Base-by-base conservation (phyloP, 768 basidiomycete genomes). In the Agrocybe chaxingu region DNA sequence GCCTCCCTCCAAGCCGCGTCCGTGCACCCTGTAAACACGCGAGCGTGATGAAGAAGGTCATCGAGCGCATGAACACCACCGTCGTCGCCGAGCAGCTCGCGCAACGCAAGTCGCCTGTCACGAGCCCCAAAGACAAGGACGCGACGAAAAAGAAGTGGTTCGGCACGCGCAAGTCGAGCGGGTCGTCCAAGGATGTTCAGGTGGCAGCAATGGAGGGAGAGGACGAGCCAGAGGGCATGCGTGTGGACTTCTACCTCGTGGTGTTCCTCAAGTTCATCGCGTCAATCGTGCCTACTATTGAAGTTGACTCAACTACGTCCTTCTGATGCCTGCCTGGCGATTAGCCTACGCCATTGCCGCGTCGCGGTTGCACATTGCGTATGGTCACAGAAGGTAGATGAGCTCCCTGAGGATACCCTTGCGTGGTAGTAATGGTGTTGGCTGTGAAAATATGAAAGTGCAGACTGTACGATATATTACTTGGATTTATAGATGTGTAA, bases 211-310 rank as follows among this genome's bases (percentile, higher is more conserved):
- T 65, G 0, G 74, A 70, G 3, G 81, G 80, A 1, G 88, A 92
- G 36, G 86, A 87, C 24, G 24, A 24, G 38, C 72, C 82, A 9
- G 92, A 94, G 61, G 95, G 94, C 33, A 86, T 99, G 80, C 79
- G 95, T 32, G 97, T 99, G 38, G 97, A 99, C 69, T 97, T 97
- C 71, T 98, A 98, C 68, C 81, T 97, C 45, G 92, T 97, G 60
- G 94, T 93, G 48, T 98, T 98, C 82, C 82, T 98, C 74, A 99
- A 98, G 79, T 98, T 98, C 72, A 97, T 98, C 64, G 93, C 93
- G 8, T 92, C 90, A 46, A 96, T 97, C 68, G 92, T 97, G 39
- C 95, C 94, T n/a, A 97, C 95, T 43, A 98, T 98, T 66, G 96
- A 98, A 72, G 93, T 98, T 38, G 92, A 95, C 68, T 92, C 92